Evolutionary conservation across 805 yeast species (phyloP).

Genomic region (Lachancea kluyveri): DNA sequence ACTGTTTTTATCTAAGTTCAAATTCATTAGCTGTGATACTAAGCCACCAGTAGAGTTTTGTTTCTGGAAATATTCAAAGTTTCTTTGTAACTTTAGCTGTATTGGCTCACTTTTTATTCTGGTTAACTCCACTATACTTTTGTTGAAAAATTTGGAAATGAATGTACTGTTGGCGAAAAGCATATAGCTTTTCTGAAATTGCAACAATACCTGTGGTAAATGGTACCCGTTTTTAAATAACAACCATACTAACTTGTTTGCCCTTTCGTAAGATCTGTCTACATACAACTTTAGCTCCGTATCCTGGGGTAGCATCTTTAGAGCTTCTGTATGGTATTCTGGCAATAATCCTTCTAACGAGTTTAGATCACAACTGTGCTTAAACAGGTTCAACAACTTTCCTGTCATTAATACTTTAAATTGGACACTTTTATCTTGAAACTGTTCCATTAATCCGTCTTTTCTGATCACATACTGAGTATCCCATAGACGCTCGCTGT

Average conservation of each 20-base stretch:
- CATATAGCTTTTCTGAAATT: slow-evolving; percentile 53
- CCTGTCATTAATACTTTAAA: slow-evolving; percentile 75
- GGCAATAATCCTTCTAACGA: slow-evolving; percentile 1
- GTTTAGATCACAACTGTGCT: slow-evolving; percentile 25
- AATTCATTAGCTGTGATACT: slow-evolving; percentile 24
- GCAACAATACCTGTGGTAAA: slow-evolving; percentile 40
- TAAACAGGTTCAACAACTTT: slow-evolving; percentile 63
- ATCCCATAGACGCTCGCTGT: slow-evolving; percentile 64
- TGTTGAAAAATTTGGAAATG: slow-evolving; percentile 16
- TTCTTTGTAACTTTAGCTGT: slow-evolving; percentile 38
- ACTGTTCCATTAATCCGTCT: slow-evolving; percentile 69
- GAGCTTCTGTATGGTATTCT: slow-evolving; percentile 1
- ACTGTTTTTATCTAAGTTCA: slow-evolving; percentile 35
- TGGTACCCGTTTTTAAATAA: slow-evolving; percentile 57
- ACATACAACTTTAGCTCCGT: slow-evolving; percentile 49
- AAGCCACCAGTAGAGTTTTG: slow-evolving; percentile 13
- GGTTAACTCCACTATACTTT: slow-evolving; percentile 36
- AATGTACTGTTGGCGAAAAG: slow-evolving; percentile 25
- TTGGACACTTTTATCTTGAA: slow-evolving; percentile 47
- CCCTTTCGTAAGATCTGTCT: slow-evolving; percentile 54
- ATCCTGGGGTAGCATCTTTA: slow-evolving; percentile 21
- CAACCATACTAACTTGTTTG: slow-evolving; percentile 55
- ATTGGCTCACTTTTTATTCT: slow-evolving; percentile 44
- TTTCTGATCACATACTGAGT: slow-evolving; percentile 66
- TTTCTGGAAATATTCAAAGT: slow-evolving; percentile 14